Evolutionary conservation across 2,329 filamentous ascomycete genomes (phyloP).

Genomic region (Pezicula radicicola): DNA sequence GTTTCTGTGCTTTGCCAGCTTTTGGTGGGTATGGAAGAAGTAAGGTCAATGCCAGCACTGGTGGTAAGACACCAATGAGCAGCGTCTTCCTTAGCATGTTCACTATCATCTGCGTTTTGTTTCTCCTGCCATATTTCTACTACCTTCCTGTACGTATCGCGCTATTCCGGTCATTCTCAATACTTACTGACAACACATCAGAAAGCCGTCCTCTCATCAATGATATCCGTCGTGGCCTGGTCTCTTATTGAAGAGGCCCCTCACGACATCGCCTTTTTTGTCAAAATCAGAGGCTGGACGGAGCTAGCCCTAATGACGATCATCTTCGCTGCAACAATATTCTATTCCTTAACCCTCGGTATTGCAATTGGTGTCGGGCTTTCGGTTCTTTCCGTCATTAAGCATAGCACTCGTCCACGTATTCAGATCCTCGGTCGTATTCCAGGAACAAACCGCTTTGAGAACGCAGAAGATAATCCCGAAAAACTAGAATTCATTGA

Average conservation of each 20-base stretch:
- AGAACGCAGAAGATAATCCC: constrained; percentile 75
- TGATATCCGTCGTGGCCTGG: constrained; percentile 94
- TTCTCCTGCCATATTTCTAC: constrained; percentile 87
- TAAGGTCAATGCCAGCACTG: constrained; percentile 91
- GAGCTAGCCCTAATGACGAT: constrained; percentile 85
- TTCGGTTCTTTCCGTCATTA: constrained; percentile 84
- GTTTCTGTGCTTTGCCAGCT: constrained; percentile 88
- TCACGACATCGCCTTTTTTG: constrained; percentile 87
- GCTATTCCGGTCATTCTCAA: constrained; percentile 5
- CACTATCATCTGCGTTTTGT: constrained; percentile 75
- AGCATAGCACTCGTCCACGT: constrained; percentile 84
- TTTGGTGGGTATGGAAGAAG: constrained; percentile 96
- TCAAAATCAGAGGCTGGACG: constrained; percentile 78
- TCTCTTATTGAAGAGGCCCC: constrained; percentile 94
- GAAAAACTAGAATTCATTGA: constrained; percentile 83
- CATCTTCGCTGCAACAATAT: constrained; percentile 89
- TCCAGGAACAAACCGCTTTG: constrained; percentile 77
- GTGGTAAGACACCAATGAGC: constrained; percentile 90
- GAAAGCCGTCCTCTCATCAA: constrained; percentile 90
- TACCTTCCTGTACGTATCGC: constrained; percentile 76
- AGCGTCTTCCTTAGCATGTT: constrained; percentile 83
- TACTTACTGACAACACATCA: constrained; percentile 33
- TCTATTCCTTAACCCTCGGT: constrained; percentile 90
- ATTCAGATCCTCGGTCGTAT: constrained; percentile 95
- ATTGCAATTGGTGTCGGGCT: constrained; percentile 93